These are phyloP conservation scores for Rugosomyces carneus DNA, from an alignment of 1,284 basidiomycete species.

Conservation along the genomic window DNA sequence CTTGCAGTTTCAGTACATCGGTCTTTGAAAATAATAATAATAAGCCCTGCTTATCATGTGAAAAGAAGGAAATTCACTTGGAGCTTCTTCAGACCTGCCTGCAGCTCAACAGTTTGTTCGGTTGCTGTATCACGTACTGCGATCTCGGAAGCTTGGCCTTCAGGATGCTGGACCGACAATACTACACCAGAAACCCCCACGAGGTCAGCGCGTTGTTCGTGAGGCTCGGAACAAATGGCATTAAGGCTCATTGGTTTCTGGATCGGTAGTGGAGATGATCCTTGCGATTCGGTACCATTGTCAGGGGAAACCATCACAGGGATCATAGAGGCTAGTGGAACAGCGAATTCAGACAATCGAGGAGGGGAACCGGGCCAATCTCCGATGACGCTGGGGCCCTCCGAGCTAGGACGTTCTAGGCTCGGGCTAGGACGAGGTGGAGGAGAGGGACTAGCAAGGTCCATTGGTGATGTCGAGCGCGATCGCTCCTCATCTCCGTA, in stretches of 20 bases:
- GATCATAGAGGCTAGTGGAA: not conserved
- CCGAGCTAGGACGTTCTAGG: constrained; percentile 12
- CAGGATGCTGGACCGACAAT: not conserved
- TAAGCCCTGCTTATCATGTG: not conserved
- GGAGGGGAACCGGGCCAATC: constrained; percentile 23
- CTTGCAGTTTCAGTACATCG: constrained; percentile 31
- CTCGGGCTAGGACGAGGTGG: constrained; percentile 16
- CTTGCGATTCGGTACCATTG: not conserved
- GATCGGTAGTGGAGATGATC: not conserved
- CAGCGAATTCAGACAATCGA: constrained; percentile 15
- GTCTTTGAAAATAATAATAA: constrained; percentile 18
- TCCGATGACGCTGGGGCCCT: constrained; percentile 20
- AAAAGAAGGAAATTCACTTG: constrained; percentile 7
- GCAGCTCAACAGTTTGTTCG: constrained; percentile 5
- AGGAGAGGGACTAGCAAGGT: constrained; percentile 34
- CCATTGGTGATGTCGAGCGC: constrained; percentile 42
- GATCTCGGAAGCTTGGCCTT: not conserved
- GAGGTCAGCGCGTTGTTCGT: not conserved
- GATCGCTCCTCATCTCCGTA: constrained; percentile 1
- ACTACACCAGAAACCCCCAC: not conserved
- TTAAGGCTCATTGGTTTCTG: constrained; percentile 15
- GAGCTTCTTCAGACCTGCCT: constrained; percentile 11
- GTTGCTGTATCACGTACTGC: not conserved
- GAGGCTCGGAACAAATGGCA: constrained; percentile 12
- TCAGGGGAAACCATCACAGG: not conserved